Conservation (phyloP, 768 basidiomycete species). For the Trametopsis cervina region DNA sequence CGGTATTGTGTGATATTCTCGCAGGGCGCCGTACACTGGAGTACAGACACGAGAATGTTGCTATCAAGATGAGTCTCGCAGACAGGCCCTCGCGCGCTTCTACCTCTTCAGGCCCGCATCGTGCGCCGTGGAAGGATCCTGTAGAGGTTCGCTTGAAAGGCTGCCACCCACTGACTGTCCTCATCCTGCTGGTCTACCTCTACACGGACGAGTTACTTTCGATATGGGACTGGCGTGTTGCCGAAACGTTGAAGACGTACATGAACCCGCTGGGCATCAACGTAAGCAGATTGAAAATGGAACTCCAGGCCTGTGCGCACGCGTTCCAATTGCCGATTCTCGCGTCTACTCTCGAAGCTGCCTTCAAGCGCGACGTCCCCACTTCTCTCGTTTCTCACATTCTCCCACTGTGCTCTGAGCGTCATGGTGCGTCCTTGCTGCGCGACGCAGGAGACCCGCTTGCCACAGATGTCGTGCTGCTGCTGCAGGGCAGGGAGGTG, state of each 20-base stretch:
- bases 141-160: conserved; percentile 38
- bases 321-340: conserved; percentile 55
- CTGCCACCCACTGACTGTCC: conserved; percentile 56
- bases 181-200: conserved; percentile 78
- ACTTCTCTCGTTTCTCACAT: conserved; percentile 42
- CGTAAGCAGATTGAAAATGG: conserved; percentile 48
- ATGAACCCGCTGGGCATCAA: conserved; percentile 29
- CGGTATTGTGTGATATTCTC: conserved; percentile 38
- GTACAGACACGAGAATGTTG: conserved; percentile 25
- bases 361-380: conserved; percentile 46
- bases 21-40: conserved; percentile 23
- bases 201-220: conserved; percentile 82
- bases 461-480: conserved; percentile 54
- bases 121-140: conserved; percentile 9
- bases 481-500: conserved; percentile 61
- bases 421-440: neutral
- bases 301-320: conserved; percentile 53
- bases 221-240: conserved; percentile 76
- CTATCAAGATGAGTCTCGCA: conserved; percentile 19
- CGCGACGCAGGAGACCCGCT: conserved; percentile 25
- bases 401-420: conserved; percentile 31
- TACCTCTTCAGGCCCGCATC: neutral
- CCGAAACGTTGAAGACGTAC: conserved; percentile 31
- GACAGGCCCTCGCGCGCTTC: neutral
- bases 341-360: conserved; percentile 45